Base-by-base conservation (phyloP, 164 flowering plant species). In the Tetrastigma voinierianum region DNA sequence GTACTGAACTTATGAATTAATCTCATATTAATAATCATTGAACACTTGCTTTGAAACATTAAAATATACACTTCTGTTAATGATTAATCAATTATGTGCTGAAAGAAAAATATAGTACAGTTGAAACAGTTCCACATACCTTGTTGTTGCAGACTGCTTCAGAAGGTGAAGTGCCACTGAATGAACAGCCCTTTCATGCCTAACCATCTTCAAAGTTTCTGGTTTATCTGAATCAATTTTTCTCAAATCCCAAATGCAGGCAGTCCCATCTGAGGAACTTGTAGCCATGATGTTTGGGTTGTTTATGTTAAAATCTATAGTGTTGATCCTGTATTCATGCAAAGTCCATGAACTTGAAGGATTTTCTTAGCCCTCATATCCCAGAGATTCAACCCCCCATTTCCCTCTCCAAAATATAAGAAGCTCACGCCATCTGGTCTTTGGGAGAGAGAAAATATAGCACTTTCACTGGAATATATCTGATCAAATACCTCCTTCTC, bases 221-320 rank as follows among this genome's bases (percentile, higher is more conserved):
- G 87, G 81, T 53, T 69, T 71, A 48, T 62, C 40, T 5, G 68
- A 66, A 57, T 19, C 32, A 20, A 84, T 75, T 32, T 63, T 72
- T 78, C 98, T 90, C 81, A 91, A 70, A 78, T 95, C 97, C 98
- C 98, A 95, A 51, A 91, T 78, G 75, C 96, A 81, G 55, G 88
- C 96, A 70, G 86, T 87, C 21, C 86, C 89, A 84, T 95, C 96
- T 7, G 89, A 57, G 62, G 97, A 95, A 75, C 98, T 89, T 54
- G 98, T 95, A 15, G 87, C 93, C 90, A 95, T 77, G 17, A 87
- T 62, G 51, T 86, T 77, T 11, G 78, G 75, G 66, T 86, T 89
- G 40, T 67, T 72, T 18, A 85, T 46, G 67, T 78, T 85, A 54
- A 90, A 95, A 70, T 91, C 91, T 61, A 95, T 82, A 56, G 96